Evolutionary conservation across 208 protist genomes (phyloP).

Genomic region (Trypanosoma caninum): DNA sequence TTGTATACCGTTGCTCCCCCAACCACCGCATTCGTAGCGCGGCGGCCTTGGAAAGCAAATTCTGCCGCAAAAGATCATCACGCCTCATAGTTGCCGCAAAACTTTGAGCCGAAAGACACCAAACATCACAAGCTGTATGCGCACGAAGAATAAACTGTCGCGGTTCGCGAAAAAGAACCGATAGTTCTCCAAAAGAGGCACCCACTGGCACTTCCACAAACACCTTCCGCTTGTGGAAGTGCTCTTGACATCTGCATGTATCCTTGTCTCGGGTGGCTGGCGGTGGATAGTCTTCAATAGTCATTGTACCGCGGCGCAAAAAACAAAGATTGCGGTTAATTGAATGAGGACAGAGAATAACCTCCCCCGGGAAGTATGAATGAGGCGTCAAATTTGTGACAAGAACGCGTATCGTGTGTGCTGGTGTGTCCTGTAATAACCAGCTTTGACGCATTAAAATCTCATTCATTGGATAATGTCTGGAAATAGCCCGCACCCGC

Average conservation of each 20-base stretch:
- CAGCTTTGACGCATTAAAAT: constrained; percentile 84
- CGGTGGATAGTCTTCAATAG: constrained; percentile 43
- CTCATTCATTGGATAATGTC: constrained; percentile 72
- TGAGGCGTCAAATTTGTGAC: constrained; percentile 62
- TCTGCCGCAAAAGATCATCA: constrained; percentile 59
- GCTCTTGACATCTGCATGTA: not conserved
- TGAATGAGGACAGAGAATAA: constrained; percentile 69
- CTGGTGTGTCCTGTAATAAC: constrained; percentile 81
- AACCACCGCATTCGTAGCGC: constrained; percentile 81
- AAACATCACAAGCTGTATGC: constrained; percentile 73
- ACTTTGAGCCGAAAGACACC: constrained; percentile 64
- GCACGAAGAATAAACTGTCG: constrained; percentile 61
- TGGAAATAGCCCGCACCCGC: constrained; percentile 43
- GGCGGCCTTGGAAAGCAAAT: constrained; percentile 70
- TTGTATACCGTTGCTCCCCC: constrained; percentile 75
- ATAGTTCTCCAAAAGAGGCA: constrained; percentile 81
- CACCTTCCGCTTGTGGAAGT: constrained; percentile 3
- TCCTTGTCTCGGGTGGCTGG: not conserved
- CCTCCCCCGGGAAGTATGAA: constrained; percentile 71
- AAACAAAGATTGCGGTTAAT: constrained; percentile 68
- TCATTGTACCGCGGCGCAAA: constrained; percentile 60
- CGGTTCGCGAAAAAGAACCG: constrained; percentile 81
- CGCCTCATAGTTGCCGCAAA: constrained; percentile 60
- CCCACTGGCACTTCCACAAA: constrained; percentile 33
- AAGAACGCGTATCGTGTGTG: constrained; percentile 62